These are phyloP conservation scores for Trypanosoma boissoni DNA, from an alignment of 208 protist species.

Conservation along the genomic window DNA sequence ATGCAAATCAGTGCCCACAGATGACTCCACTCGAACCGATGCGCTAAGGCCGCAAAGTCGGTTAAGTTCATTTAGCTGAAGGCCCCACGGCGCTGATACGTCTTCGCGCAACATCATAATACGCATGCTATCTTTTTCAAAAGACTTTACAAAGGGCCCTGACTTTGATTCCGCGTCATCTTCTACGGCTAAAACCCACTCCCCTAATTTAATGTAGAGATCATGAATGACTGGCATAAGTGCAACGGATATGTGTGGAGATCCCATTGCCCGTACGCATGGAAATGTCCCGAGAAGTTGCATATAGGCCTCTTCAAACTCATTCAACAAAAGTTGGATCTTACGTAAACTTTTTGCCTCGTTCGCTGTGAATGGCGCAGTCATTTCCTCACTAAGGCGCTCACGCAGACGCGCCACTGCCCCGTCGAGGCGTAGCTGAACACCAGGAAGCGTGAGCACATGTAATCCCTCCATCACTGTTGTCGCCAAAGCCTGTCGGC, in stretches of 20 bases:
- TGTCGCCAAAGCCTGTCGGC: constrained; percentile 3
- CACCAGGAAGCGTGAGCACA: constrained; percentile 19
- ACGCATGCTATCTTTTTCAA: constrained; percentile 6
- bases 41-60: constrained; percentile 17
- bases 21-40: constrained; percentile 6
- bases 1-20: constrained; percentile 13
- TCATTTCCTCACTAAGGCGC: constrained; percentile 10
- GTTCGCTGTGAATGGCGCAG: constrained; percentile 4
- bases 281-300: constrained; percentile 12
- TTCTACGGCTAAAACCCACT: constrained; percentile 19
- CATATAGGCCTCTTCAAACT: constrained; percentile 13
- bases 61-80: constrained; percentile 14
- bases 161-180: background rate
- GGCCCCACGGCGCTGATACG: constrained; percentile 5
- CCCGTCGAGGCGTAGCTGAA: constrained; percentile 17
- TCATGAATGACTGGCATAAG: constrained; percentile 18
- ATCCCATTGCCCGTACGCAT: constrained; percentile 12
- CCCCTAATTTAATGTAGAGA: constrained; percentile 15
- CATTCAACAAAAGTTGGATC: constrained; percentile 16
- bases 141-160: constrained; percentile 1
- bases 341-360: constrained; percentile 1
- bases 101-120: constrained; percentile 12
- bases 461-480: constrained; percentile 23
- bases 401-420: constrained; percentile 5
- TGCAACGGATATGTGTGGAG: constrained; percentile 14